These are phyloP conservation scores for Pseudotsuga menziesii DNA, from an alignment of 75 land plant genomes.

Conservation along the genomic window DNA sequence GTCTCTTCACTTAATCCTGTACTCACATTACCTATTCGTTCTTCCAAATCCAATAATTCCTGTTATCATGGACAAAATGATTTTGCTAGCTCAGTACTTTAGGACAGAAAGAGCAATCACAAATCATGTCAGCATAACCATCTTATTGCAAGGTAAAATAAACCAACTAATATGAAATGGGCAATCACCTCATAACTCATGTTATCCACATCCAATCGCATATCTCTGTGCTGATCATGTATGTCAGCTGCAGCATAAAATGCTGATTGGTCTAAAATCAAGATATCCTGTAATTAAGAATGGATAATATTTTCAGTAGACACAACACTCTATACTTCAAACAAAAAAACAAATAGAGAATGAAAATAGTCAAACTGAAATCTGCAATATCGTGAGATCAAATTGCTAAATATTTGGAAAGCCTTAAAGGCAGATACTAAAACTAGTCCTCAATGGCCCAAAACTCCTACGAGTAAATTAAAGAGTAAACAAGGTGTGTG, in stretches of 20 bases:
- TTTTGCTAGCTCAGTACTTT: neutral
- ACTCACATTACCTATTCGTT: slow-evolving; percentile 29
- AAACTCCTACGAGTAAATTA: no score
- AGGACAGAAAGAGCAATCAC: neutral
- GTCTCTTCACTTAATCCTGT: slow-evolving; percentile 38
- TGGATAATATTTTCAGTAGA: neutral
- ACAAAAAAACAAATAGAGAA: neutral
- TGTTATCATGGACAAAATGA: neutral
- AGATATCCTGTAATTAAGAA: slow-evolving; percentile 13
- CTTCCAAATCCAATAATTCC: slow-evolving; percentile 35
- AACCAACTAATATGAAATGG: neutral
- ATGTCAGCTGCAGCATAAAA: slow-evolving; percentile 10
- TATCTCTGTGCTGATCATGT: slow-evolving; percentile 40
- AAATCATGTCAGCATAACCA: neutral
- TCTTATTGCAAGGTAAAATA: neutral
- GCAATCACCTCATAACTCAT: slow-evolving; percentile 43
- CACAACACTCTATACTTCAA: neutral
- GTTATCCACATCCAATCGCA: slow-evolving; percentile 45
- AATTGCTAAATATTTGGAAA: no score
- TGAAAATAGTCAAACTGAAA: no score
- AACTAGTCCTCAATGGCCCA: no score
- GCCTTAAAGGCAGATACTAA: no score
- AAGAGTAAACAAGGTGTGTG: no score
- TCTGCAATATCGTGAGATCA: neutral
- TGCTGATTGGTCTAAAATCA: slow-evolving; percentile 13